Percentiles rank a stretch among this genome's conserved stretches.
These are phyloP conservation scores for Skeletonema menzelii DNA, from an alignment of 108 stramenopile genomes.

Conservation along the genomic window DNA sequence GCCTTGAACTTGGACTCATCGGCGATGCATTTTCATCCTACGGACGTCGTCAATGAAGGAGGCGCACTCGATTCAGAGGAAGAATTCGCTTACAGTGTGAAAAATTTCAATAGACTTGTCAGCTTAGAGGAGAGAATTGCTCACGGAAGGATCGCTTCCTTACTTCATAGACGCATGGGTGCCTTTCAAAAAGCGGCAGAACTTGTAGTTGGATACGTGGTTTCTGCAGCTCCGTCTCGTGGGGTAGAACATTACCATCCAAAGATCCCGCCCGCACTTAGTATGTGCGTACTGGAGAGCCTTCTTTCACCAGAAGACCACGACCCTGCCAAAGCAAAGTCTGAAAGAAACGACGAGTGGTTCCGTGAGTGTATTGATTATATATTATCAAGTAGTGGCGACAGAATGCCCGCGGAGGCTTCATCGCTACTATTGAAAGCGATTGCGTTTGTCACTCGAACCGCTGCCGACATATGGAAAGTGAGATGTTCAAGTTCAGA, in stretches of 20 bases:
- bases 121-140: conserved; percentile 58
- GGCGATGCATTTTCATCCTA: conserved; percentile 44
- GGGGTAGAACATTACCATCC: conserved; percentile 57
- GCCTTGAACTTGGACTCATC: conserved; percentile 23
- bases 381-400: conserved; percentile 1
- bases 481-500: conserved; percentile 46
- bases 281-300: conserved; percentile 70
- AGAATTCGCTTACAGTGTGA: conserved; percentile 28
- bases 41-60: conserved; percentile 1
- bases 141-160: conserved; percentile 54
- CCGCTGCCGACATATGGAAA: conserved; percentile 51
- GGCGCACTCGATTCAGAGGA: background rate
- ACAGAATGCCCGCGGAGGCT: background rate
- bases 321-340: conserved; percentile 5
- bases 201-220: conserved; percentile 56
- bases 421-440: conserved; percentile 18
- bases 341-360: conserved; percentile 9
- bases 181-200: conserved; percentile 43
- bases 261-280: conserved; percentile 63
- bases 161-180: conserved; percentile 38
- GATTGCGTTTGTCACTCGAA: conserved; percentile 27
- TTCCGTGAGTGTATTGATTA: conserved; percentile 15
- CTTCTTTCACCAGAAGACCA: conserved; percentile 46
- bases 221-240: conserved; percentile 55
- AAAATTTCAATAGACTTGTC: conserved; percentile 53